These are phyloP conservation scores for Colletotrichum higginsianum DNA, from an alignment of 2,329 filamentous ascomycete species.

Conservation along the genomic window DNA sequence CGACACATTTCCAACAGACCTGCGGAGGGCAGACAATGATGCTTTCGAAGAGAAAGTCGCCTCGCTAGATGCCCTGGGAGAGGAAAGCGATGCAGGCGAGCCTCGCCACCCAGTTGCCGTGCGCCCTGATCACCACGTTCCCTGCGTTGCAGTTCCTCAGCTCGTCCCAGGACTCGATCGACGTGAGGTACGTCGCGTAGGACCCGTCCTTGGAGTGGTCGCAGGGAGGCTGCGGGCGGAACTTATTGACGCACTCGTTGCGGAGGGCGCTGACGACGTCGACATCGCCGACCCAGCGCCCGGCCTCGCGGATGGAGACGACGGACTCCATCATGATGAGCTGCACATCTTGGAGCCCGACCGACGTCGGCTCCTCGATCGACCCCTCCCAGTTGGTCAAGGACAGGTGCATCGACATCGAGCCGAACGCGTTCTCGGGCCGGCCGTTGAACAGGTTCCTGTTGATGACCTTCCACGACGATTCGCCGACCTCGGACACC, in stretches of 20 bases:
- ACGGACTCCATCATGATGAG: background rate
- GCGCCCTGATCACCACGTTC: constrained; percentile 1
- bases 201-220: background rate
- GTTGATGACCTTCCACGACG: background rate
- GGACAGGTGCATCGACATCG: background rate
- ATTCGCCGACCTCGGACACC: background rate
- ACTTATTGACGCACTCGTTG: background rate
- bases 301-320: background rate
- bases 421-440: background rate
- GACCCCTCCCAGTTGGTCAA: constrained; percentile 5
- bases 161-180: constrained; percentile 2
- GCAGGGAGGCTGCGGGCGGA: background rate
- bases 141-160: background rate
- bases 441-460: background rate
- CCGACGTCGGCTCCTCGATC: background rate
- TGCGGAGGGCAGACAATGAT: background rate
- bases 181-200: background rate
- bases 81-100: background rate
- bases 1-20: background rate
- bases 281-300: background rate
- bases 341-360: background rate
- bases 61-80: background rate
- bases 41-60: background rate
- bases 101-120: background rate
- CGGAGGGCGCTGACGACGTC: background rate